phyloP scores from a whole-genome alignment of 2,329 filamentous ascomycete genomes.

The Fusarium incarnatum region DNA sequence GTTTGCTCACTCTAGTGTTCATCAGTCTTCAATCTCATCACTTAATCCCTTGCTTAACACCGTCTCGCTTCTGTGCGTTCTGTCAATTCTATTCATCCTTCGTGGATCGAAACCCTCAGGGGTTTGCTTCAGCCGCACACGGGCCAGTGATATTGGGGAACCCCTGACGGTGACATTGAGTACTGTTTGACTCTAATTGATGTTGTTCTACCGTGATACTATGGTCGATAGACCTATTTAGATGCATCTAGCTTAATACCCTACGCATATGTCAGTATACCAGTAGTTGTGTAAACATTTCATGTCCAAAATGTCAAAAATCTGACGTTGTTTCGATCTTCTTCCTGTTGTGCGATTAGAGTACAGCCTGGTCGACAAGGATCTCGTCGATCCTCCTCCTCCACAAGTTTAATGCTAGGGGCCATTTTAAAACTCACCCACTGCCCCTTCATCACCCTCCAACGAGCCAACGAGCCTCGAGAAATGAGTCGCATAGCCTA shows the following conservation, averaged over 20 bases:
- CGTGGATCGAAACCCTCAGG: constrained; percentile 8
- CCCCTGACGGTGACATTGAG: not conserved
- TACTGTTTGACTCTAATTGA: not conserved
- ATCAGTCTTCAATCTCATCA: not conserved
- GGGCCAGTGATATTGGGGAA: constrained; percentile 4
- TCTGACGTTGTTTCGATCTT: not conserved
- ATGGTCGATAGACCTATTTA: not conserved
- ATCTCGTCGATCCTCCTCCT: constrained; percentile 33
- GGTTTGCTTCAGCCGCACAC: constrained; percentile 31
- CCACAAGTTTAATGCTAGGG: constrained; percentile 27
- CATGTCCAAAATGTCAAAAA: not conserved
- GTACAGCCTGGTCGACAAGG: constrained; percentile 21
- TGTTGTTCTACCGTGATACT: not conserved
- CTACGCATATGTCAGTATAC: fast-evolving
- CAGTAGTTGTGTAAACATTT: not conserved
- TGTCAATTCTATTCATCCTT: constrained; percentile 25
- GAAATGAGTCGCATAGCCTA: not conserved
- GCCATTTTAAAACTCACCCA: constrained; percentile 12
- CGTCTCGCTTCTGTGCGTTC: constrained; percentile 1
- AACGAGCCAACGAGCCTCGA: not conserved
- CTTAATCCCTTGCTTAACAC: not conserved
- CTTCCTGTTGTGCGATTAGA: not conserved
- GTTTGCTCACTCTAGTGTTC: not conserved
- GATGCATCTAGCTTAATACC: fast-evolving
- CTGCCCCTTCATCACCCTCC: constrained; percentile 9